Conservation (phyloP, 2,329 filamentous ascomycete species). For the Periconia digitata region DNA sequence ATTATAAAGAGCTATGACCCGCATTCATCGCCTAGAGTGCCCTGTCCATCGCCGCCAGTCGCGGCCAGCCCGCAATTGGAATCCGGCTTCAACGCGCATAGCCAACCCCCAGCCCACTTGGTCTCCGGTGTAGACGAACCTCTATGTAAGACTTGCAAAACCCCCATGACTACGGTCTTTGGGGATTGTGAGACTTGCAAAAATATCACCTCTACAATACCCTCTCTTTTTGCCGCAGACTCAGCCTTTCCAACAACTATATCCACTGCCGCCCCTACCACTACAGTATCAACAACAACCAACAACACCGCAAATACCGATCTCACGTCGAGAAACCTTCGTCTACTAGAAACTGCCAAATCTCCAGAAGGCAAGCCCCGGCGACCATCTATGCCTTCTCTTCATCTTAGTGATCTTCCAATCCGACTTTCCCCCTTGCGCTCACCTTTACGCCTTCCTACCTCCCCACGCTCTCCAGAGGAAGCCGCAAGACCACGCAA, state of each 20-base stretch:
- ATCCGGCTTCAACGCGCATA: slow-evolving; percentile 18
- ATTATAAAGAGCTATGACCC: slow-evolving; percentile 18
- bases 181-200: slow-evolving; percentile 36
- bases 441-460: slow-evolving; percentile 16
- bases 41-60: slow-evolving; percentile 9
- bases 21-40: slow-evolving; percentile 10
- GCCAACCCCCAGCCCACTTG: slow-evolving; percentile 7
- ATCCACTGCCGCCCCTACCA: background rate
- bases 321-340: slow-evolving; percentile 24
- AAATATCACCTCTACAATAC: slow-evolving; percentile 25
- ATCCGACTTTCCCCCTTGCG: slow-evolving; percentile 33
- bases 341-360: slow-evolving; percentile 20
- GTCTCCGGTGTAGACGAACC: slow-evolving; percentile 21
- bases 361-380: slow-evolving; percentile 20
- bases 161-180: slow-evolving; percentile 26
- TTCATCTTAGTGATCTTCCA: slow-evolving; percentile 26
- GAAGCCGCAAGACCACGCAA: slow-evolving; percentile 24
- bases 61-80: slow-evolving; percentile 25
- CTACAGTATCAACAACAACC: background rate
- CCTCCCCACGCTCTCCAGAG: slow-evolving; percentile 1
- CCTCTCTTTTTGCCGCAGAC: slow-evolving; percentile 18
- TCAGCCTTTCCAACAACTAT: slow-evolving; percentile 28
- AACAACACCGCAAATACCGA: slow-evolving; percentile 22
- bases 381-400: slow-evolving; percentile 20
- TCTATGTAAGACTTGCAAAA: slow-evolving; percentile 34